Conservation (phyloP, 768 basidiomycete genomes). For the Tylopilus plumbeoviolaceoides region DNA sequence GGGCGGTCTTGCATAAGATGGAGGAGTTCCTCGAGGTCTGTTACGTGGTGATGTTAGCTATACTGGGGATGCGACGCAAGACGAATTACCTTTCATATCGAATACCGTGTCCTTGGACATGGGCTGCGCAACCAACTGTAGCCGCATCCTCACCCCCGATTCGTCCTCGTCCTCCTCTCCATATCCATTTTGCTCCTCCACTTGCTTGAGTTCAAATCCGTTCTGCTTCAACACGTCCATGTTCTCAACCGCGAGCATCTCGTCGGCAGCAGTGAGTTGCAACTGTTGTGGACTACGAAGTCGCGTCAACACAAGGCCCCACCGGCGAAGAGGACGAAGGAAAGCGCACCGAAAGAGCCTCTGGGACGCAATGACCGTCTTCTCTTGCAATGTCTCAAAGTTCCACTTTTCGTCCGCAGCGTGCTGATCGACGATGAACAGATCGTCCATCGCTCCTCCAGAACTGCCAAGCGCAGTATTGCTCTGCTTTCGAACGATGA, state of each 20-base stretch:
- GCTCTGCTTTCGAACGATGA: conserved; percentile 68
- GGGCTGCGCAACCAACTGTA: conserved; percentile 78
- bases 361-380: conserved; percentile 87
- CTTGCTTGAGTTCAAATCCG: conserved; percentile 79
- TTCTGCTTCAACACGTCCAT: conserved; percentile 78
- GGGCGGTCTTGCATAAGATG: conserved; percentile 79
- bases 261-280: conserved; percentile 86
- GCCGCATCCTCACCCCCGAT: conserved; percentile 25
- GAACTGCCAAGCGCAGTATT: not conserved
- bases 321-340: conserved; percentile 2
- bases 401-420: conserved; percentile 99
- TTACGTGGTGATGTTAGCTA: not conserved
- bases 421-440: conserved; percentile 97
- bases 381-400: conserved; percentile 89
- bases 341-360: conserved; percentile 66
- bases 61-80: not conserved
- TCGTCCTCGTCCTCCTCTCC: conserved; percentile 1
- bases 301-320: not conserved
- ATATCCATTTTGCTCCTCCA: conserved; percentile 33
- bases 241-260: conserved; percentile 84
- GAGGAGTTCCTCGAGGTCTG: conserved; percentile 92
- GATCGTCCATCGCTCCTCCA: conserved; percentile 58
- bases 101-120: conserved; percentile 90
- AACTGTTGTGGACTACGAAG: conserved; percentile 64
- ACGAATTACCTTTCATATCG: conserved; percentile 69